Conservation (phyloP, 2,329 filamentous ascomycete species). For the Fusarium avenaceum region DNA sequence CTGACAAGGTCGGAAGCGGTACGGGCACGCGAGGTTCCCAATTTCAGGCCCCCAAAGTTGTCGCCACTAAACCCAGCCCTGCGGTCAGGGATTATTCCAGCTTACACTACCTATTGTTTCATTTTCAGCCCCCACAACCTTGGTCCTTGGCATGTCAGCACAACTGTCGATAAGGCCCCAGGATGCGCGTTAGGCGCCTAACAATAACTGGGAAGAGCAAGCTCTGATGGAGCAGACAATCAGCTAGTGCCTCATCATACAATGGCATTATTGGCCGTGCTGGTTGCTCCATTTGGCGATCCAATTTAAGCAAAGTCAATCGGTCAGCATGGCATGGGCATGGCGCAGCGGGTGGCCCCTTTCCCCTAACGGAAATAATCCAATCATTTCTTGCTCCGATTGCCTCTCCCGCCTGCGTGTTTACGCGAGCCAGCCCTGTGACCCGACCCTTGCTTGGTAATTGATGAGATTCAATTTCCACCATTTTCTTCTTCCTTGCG, state of each 20-base stretch:
- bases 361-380: background rate
- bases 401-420: too few species aligned
- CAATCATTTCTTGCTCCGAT: background rate
- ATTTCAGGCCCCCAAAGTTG: background rate
- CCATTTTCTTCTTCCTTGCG: slow-evolving; percentile 2
- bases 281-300: background rate
- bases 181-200: slow-evolving; percentile 1
- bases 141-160: slow-evolving; percentile 10
- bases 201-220: background rate
- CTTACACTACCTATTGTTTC: background rate
- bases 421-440: slow-evolving; percentile 24
- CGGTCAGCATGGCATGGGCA: background rate
- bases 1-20: background rate
- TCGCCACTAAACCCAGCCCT: background rate
- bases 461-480: slow-evolving; percentile 20
- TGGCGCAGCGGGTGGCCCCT: background rate
- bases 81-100: background rate
- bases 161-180: background rate
- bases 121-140: slow-evolving; percentile 26
- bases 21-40: background rate
- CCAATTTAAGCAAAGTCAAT: slow-evolving; percentile 1
- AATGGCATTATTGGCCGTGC: background rate
- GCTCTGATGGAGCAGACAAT: background rate
- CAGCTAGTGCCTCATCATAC: slow-evolving; percentile 1
- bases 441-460: slow-evolving; percentile 31